Evolutionary conservation across 495 filamentous ascomycete genomes (phyloP), one percentile per base, ranked within the genome.

Genomic region (Talaromyces adpressus): DNA sequence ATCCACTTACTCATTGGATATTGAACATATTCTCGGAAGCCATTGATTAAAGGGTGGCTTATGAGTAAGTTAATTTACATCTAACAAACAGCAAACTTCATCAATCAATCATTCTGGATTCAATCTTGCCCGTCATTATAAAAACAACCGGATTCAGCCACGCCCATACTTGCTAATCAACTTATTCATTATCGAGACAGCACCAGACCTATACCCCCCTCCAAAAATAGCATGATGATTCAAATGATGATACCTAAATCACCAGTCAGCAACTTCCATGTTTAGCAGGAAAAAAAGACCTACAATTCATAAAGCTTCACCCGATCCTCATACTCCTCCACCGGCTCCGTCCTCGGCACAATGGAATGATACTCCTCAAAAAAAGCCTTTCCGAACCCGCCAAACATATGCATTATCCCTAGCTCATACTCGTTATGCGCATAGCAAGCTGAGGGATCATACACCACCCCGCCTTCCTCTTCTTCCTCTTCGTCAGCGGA

Each of bases 391-490:
- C 87, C 87, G 79, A 95, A 97, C 4, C 93, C 93, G 0, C 93
- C 93, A 83, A 97, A 97, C 91, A 98, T 93, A 63, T 82, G 82
- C 93, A 96, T 97, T 58, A 97, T 96, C 1, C 93, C 93, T 57
- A 93, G 71, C 71, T 97, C 93, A 77, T 86, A 97, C 79, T 97
- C 93, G 16, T 79, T 87, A 72, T 96, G 91, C n/a, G 85, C 90
- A 74, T 93, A 96, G 61, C 86, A 87, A 45, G 84, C 80, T 16
- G 85, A 86, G 22, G 92, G 87, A 75, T 97, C 93, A 76, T 88
- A 97, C 4, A 96, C 84, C 11, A 97, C 87, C 65, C 93, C 92
- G 5, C 77, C 81, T 5, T 79, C 83, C n/a, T 78, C 62, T 1
- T 68, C 70, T 53, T 57, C 76, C 23, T 72, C 70, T 22, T 66